Base-by-base conservation (phyloP, 2,329 filamentous ascomycete species). In the Ophiostoma perfectum region DNA sequence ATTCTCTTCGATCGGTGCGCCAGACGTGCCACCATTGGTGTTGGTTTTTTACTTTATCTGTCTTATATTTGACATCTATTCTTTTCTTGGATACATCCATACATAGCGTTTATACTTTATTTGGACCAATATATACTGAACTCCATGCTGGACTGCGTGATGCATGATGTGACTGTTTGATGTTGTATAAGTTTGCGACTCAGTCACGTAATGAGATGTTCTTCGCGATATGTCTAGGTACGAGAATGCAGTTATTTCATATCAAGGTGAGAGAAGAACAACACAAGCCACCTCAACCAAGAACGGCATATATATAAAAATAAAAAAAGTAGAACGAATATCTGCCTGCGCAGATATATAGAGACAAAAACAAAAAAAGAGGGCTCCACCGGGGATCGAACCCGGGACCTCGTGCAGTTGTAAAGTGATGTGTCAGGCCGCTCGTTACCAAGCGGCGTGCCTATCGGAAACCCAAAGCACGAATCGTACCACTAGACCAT, bases 401-500 rank as follows among this genome's bases (percentile, higher is more conserved):
- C 64, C 64, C 64, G 64, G 64, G 64, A 65, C 64, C 64, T 65
- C 64, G 64, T 65, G 64, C 64, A 65, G 64, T 65, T 65, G 64
- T 52, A 64, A 47, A 27, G n/a, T 36, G n/a, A 44, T 63, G 18
- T 63, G 7, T 45, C 38, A n/a, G 36, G 60, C 39, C 60, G 16
- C 38, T 63, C 39, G 42, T 47, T 14, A 45, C 18, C 63, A 41
- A 39, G 45, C n/a, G 45, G 27, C 44, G 64, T 65, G 64, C 44
- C 39, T 42, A 39, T 63, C 55, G 27, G 55, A 38, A 27, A 65
- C 64, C 64, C 64, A 65, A 65, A 65, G 64, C 64, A 65, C 64
- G 64, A 65, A 65, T 65, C 64, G 64, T 65, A 65, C 64, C 64
- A 65, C 64, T 65, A 65, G 64, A 65, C 64, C 64, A 65, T 52